Evolutionary conservation across 2,329 filamentous ascomycete genomes (phyloP).

Genomic region (Canariomyces notabilis): DNA sequence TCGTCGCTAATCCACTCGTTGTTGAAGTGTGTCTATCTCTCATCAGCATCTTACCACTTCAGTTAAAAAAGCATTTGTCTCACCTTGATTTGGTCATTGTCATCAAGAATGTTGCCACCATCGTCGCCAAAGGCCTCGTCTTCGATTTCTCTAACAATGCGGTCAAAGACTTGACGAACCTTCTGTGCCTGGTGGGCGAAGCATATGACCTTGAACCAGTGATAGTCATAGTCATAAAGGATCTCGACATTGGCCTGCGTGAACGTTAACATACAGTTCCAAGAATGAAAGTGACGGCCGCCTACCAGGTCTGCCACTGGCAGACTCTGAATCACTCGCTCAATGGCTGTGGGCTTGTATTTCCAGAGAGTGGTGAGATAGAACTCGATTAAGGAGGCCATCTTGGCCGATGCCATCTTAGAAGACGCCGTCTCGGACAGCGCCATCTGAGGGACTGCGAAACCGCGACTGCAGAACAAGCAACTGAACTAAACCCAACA

Average conservation of each 20-base stretch:
- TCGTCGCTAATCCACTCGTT: slow-evolving; percentile 13
- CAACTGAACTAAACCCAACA: not conserved
- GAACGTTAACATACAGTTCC: not conserved
- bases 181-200: not conserved
- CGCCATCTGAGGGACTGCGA: not conserved
- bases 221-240: slow-evolving; percentile 21
- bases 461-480: not conserved
- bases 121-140: slow-evolving; percentile 10
- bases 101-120: slow-evolving; percentile 1
- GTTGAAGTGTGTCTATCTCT: slow-evolving; percentile 8
- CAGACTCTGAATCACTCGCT: slow-evolving; percentile 21
- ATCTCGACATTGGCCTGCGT: slow-evolving; percentile 21
- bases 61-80: not conserved
- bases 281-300: not conserved
- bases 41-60: not conserved
- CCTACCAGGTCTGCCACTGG: slow-evolving; percentile 14
- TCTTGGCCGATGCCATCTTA: too few relatives aligned
- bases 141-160: slow-evolving; percentile 11
- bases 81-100: slow-evolving; percentile 8
- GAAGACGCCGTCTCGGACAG: too few relatives aligned
- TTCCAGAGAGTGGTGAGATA: slow-evolving; percentile 27
- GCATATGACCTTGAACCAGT: slow-evolving; percentile 27
- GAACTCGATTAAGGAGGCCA: slow-evolving; percentile 19
- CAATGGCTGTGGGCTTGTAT: slow-evolving; percentile 22
- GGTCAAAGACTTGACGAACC: slow-evolving; percentile 17